Evolutionary conservation across 2,329 filamentous ascomycete genomes (phyloP), one percentile per base, ranked within the genome.

Genomic region (Thielaviopsis ethacetica): DNA sequence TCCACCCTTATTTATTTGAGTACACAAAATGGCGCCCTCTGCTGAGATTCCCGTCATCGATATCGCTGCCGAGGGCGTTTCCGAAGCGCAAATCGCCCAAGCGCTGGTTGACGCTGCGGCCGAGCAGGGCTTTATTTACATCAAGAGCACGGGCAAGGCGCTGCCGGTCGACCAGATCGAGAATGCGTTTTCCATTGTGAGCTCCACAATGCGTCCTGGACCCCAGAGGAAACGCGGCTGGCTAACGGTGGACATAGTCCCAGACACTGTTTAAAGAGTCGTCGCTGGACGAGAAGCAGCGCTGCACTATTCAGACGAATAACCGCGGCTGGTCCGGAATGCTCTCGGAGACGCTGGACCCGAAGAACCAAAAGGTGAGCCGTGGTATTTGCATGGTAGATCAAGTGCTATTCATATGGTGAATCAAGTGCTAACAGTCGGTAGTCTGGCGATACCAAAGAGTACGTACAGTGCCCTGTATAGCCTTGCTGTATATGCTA

Each of bases 261-360:
- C 26, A 41, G 22, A 54, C 49, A 5, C 44, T 62, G 86, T 88
- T 85, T 24, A 79, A 76, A 64, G 76, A 78, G 27, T 72, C 75
- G 0, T 80, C 84, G 0, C 59, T 76, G 0, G 80, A 84, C 62
- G 85, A 90, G 63, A 96, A 95, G 70, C 73, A 82, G 62, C 73
- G 75, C 66, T 95, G 84, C 67, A 80, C 79, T 12, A 95, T 96
- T 63, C 77, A 82, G 65, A 82, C 82, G 27, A 77, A 93, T 74
- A 97, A 97, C 67, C 81, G 83, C 50, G 93, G 91, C 61, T 98
- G 91, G 90, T 81, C 86, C 1, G 83, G 82, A 17, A 91, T 95
- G 86, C 86, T 91, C 66, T 82, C 82, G 13, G 91, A 98, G 72
- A 91, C 85, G 0, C 74, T 97, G 12, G 91, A 97, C 68, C 89